These are phyloP conservation scores for Hymenoscyphus fructigenus DNA, from an alignment of 2,329 filamentous ascomycete genomes.

Conservation along the genomic window DNA sequence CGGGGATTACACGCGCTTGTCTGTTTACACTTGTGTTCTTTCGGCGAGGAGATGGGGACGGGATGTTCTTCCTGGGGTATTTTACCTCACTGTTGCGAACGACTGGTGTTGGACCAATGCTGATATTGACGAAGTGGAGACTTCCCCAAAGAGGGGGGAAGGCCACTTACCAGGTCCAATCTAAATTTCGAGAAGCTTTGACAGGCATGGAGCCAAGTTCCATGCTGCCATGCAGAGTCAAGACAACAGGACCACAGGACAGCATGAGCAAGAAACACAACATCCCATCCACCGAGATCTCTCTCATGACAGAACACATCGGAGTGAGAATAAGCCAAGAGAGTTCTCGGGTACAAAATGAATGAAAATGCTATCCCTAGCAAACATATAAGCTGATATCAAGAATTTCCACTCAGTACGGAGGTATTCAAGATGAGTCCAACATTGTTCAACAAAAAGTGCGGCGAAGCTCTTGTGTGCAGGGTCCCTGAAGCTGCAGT, in stretches of 20 bases:
- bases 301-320: too few relatives aligned
- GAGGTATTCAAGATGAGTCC: not conserved
- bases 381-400: too few relatives aligned
- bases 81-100: not conserved
- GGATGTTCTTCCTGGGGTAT: not conserved
- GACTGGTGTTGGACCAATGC: constrained; percentile 1
- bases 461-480: too few relatives aligned
- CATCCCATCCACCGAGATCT: too few relatives aligned
- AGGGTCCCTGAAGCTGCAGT: not conserved
- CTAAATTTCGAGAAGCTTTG: not conserved
- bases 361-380: too few relatives aligned
- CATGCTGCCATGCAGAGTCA: not conserved
- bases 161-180: not conserved
- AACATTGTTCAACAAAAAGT: not conserved
- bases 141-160: not conserved
- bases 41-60: not conserved
- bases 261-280: too few relatives aligned
- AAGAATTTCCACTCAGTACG: too few relatives aligned
- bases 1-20: constrained; percentile 12
- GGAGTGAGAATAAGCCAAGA: too few relatives aligned
- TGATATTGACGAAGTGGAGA: not conserved
- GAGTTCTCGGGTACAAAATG: too few relatives aligned
- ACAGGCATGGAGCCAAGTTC: not conserved
- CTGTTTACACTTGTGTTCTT: not conserved
- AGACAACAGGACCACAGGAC: not conserved